These are phyloP conservation scores for Edaphochlamys debaryana DNA, from an alignment of 139 green algal species.

Conservation along the genomic window DNA sequence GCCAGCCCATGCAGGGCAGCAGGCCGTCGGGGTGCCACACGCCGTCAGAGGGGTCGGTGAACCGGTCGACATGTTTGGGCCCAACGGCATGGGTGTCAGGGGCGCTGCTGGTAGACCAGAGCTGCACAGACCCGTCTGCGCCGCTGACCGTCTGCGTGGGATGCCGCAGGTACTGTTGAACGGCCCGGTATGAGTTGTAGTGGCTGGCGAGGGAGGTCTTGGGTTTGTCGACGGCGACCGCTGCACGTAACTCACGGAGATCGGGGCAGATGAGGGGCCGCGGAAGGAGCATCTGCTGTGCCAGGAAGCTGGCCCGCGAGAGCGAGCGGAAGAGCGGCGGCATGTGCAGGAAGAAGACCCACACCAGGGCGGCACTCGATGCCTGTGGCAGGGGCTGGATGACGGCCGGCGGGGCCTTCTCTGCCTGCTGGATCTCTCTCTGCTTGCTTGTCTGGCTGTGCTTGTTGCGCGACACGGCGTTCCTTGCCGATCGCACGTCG, in stretches of 20 bases:
- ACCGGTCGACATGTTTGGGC: slow-evolving; percentile 42
- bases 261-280: neutral
- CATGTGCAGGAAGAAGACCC: slow-evolving; percentile 71
- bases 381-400: slow-evolving; percentile 57
- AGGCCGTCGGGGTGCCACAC: slow-evolving; percentile 62
- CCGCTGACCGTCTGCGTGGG: neutral
- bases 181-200: slow-evolving; percentile 33
- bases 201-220: slow-evolving; percentile 1
- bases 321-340: slow-evolving; percentile 52
- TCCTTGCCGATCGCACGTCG: too few relatives aligned
- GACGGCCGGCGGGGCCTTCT: slow-evolving; percentile 45
- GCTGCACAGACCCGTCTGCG: neutral
- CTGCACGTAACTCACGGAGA: neutral
- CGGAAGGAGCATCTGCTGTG: slow-evolving; percentile 64
- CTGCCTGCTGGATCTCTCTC: neutral
- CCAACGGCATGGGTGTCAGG: slow-evolving; percentile 18
- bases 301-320: slow-evolving; percentile 52
- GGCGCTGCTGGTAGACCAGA: neutral
- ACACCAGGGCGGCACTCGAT: neutral
- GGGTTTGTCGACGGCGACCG: neutral
- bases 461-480: too few relatives aligned
- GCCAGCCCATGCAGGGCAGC: slow-evolving; percentile 49
- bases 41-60: slow-evolving; percentile 23
- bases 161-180: slow-evolving; percentile 2
- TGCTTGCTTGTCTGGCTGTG: too few relatives aligned